Conservation (phyloP, 345 rosid genomes). For the Cardamine occulta region DNA sequence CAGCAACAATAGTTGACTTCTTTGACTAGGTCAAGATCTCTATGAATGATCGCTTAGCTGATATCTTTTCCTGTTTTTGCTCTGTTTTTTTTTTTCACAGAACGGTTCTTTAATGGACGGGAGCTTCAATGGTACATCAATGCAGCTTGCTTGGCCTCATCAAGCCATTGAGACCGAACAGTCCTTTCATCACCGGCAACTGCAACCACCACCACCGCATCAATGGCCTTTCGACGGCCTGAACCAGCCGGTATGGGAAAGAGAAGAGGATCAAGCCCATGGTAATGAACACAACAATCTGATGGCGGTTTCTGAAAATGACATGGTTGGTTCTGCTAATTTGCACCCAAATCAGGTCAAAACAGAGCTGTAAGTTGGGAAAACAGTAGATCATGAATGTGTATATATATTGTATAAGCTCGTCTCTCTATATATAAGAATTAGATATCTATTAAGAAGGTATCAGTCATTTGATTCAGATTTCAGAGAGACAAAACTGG, state of each 20-base stretch:
- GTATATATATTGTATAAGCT: constrained; percentile 42
- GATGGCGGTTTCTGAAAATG: constrained; percentile 34
- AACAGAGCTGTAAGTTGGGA: constrained; percentile 62
- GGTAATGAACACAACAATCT: constrained; percentile 54
- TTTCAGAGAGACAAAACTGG: constrained; percentile 36
- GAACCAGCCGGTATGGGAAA: constrained; percentile 72
- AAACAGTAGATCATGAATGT: constrained; percentile 39
- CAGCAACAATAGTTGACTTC: constrained; percentile 37
- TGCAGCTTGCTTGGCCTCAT: constrained; percentile 77
- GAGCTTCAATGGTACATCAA: constrained; percentile 58
- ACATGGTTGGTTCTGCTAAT: constrained; percentile 54
- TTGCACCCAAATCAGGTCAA: constrained; percentile 65
- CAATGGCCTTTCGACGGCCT: constrained; percentile 67
- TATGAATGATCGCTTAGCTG: constrained; percentile 32
- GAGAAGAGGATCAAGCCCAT: constrained; percentile 72
- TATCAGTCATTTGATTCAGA: constrained; percentile 37
- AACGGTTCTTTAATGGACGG: constrained; percentile 64
- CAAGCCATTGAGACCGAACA: constrained; percentile 51
- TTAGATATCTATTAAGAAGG: constrained; percentile 33
- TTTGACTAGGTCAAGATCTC: constrained; percentile 38
- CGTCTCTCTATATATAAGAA: constrained; percentile 25
- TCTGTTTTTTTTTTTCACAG: constrained; percentile 42
- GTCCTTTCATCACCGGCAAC: constrained; percentile 54
- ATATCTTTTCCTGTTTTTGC: constrained; percentile 16
- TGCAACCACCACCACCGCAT: constrained; percentile 67